Conservation (phyloP, 805 yeast genomes). For the Teunomyces pallodes region DNA sequence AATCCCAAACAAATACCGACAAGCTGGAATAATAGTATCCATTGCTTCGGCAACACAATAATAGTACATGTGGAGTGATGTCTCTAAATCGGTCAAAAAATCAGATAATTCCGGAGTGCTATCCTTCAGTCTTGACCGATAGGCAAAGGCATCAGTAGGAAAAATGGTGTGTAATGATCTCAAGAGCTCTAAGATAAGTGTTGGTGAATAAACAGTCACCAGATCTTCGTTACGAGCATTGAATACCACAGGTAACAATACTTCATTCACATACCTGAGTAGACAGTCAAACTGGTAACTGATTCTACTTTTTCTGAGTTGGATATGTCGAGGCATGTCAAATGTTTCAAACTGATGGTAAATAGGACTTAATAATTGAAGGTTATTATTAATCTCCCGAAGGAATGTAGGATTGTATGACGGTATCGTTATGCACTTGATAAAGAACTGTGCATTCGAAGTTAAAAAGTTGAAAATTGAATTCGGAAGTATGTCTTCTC, state of each 20-base stretch:
- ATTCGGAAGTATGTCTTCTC: not conserved
- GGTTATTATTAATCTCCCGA: conserved; percentile 4
- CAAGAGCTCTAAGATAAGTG: conserved; percentile 14
- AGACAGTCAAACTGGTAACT: conserved; percentile 14
- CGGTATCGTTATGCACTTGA: conserved; percentile 14
- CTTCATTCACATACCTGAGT: conserved; percentile 13
- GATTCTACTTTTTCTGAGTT: not conserved
- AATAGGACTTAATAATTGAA: not conserved
- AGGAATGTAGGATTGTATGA: conserved; percentile 8
- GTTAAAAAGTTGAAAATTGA: conserved; percentile 5
- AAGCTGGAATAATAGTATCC: conserved; percentile 21
- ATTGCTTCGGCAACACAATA: conserved; percentile 20
- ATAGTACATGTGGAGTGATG: conserved; percentile 21
- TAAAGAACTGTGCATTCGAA: conserved; percentile 11
- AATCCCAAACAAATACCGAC: conserved; percentile 19
- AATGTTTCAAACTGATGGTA: not conserved
- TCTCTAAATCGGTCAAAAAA: conserved; percentile 14
- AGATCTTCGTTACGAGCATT: conserved; percentile 11
- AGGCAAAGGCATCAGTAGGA: conserved; percentile 17
- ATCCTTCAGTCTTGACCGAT: not conserved
- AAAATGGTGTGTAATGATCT: conserved; percentile 19
- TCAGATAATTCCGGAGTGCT: conserved; percentile 7
- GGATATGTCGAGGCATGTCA: not conserved
- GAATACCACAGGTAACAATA: conserved; percentile 16
- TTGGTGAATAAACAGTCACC: conserved; percentile 19